Evolutionary conservation across 2,329 filamentous ascomycete species (phyloP), one percentile per base, ranked within the genome.

Genomic region (Talaromyces sp.): DNA sequence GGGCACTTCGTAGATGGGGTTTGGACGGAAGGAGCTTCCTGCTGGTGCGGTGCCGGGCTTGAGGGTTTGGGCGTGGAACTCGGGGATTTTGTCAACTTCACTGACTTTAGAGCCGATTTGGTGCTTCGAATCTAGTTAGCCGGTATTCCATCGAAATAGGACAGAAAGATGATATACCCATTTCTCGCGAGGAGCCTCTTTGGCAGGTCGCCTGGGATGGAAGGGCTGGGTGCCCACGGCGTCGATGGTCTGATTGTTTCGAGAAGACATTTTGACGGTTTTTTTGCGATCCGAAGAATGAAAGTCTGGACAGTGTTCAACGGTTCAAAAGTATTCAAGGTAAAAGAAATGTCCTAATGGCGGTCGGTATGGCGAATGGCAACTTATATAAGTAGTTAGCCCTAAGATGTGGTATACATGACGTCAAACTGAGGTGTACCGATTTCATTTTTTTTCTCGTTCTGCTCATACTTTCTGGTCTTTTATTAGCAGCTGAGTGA

Each of bases 41-140:
- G 76, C 68, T 1, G 90, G 90, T 0, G 90, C 89, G 3, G 86
- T 85, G 66, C 90, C 90, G 0, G 88, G 77, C 0, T 87, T 83
- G 41, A 87, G 77, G 1, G 82, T 83, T 74, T 92, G 69, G 27
- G 86, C 84, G 70, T 84, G 80, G 80, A 90, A 92, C 72, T 90
- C 89, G 22, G 86, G 86, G 13, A 77, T 87, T 69, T 87, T 85
- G 68, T 82, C 79, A 13, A 70, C 68, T n/a, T 75, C 75, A 71
- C 85, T 85, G 65, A 86, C 83, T 67, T 86, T 83, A 69, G 83
- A 80, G 61, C 89, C 89, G 3, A 85, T 83, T 72, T 87, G 82
- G 76, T 92, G 89, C 88, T 90, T 69, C 37, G 50, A 22, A 2
- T 3, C 14, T 16, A 16, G 31, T 24, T 24, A 31, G 45, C 33